Evolutionary conservation across 2,329 filamentous ascomycete species (phyloP).

Genomic region (Ophiostoma piceae): DNA sequence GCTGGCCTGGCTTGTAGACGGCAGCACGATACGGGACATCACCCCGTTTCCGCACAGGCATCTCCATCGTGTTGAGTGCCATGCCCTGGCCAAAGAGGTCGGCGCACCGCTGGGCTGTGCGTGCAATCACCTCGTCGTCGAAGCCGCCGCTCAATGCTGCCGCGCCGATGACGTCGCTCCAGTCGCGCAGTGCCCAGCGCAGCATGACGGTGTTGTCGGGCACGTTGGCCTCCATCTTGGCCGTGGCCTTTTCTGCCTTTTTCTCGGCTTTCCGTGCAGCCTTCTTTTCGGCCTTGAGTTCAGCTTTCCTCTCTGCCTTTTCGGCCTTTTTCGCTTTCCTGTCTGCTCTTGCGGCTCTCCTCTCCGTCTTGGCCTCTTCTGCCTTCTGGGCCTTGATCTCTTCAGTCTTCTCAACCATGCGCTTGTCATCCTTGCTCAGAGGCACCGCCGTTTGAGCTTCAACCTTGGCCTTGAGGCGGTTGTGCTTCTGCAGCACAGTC

Average conservation of each 20-base stretch:
- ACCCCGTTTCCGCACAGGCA: conserved; percentile 18
- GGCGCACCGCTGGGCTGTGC: conserved; percentile 68
- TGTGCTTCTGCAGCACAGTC: conserved; percentile 2
- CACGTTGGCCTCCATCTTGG: not conserved
- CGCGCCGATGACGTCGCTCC: conserved; percentile 77
- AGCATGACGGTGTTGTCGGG: not conserved
- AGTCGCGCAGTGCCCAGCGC: conserved; percentile 58
- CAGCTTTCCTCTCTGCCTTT: not conserved
- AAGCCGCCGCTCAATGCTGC: conserved; percentile 72
- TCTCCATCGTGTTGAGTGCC: conserved; percentile 51
- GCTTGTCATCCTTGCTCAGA: not conserved
- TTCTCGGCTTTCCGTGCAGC: not conserved
- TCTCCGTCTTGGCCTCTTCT: too few species aligned
- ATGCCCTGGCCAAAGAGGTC: conserved; percentile 70
- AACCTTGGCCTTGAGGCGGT: not conserved
- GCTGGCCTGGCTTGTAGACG: not conserved
- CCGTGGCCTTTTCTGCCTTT: not conserved
- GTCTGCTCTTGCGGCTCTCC: not conserved
- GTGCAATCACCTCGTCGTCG: conserved; percentile 56
- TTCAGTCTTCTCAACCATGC: not conserved
- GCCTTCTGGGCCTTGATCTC: too few species aligned
- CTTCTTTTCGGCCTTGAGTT: not conserved
- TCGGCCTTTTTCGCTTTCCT: not conserved
- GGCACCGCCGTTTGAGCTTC: not conserved
- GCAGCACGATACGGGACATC: not conserved